Base-by-base conservation (phyloP, 192 early-diverging fungal species). In the Gaertneriomyces semiglobifer region DNA sequence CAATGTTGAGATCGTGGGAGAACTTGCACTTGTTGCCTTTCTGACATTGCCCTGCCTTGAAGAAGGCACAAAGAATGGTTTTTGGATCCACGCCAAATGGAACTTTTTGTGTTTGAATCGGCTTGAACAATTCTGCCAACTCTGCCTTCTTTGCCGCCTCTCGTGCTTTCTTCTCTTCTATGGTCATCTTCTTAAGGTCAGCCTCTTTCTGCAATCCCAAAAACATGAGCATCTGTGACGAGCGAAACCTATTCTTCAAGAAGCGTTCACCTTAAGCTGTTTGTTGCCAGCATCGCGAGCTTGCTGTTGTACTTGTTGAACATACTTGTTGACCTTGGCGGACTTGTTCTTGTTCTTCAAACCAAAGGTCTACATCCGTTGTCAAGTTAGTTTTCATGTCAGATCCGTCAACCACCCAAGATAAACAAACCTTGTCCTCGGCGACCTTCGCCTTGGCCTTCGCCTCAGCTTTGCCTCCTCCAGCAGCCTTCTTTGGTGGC, bases 281-380 rank as follows among this genome's bases (percentile, higher is more conserved):
- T 25, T 40, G 73, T 78, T 90, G 85, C 63, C 81, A 65, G 74
- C 80, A 81, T 48, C 77, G 16, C 53, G 44, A 12, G 58, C 62
- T 62, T 99, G 97, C 57, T 80, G 72, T 72, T 94, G 79, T 19
- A 98, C 93, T 71, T 93, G 90, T 74, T 95, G 81, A 53, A 99
- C 92, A 86, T 91, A 96, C 58, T 90, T 83, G 3, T 68, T 40
- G 25, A 95, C 93, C 78, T 99, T 99, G 59, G 83, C 83, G 33
- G 93, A 95, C 65, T 92, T 94, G 81, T 98, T 97, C 77, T 98
- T 98, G 84, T 98, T 98, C 73, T 99, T 99, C 51, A 99, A 81
- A 47, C 97, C 94, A 81, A 99, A 97, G 50, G 94, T 97, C 85
- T 95, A 8, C 10, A 41, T 8, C n/a, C 18, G 18, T 9, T 7